Base-by-base conservation (phyloP, 177 flowering plant species). In the Vitis hybrid region DNA sequence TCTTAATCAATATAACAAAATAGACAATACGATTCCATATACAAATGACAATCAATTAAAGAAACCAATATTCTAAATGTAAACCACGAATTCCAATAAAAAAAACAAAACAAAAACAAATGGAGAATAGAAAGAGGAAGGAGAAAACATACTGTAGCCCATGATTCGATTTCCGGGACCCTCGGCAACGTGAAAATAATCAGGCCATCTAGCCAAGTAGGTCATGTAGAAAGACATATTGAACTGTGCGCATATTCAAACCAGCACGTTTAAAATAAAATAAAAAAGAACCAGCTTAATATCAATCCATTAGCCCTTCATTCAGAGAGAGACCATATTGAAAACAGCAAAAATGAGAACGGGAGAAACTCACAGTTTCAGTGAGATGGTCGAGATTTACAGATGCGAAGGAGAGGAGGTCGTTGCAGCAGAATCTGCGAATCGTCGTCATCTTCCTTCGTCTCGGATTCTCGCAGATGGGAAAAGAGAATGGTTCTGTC, bases 201-300 rank as follows among this genome's bases (percentile, higher is more conserved):
- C 98, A 2, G 99, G 98, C 98, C 98, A 95, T 73, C 98, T 78
- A 4, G 98, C 97, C 74, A 91, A 74, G 74, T 94, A 94, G 18
- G 97, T 91, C 97, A 95, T 90, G 79, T 95, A 95, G 81, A 95
- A 94, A 3, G 98, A 91, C 99, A 94, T 90, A 67, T 92, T 94
- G 84, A 94, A 95, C 98, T 94, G 89, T 63, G 66, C n/a, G 33
- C 52, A 55, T 33, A 26, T 16, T 4, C 5, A 51, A 20, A 13
- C 22, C 2, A 72, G 2, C 29, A 45, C 11, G 7, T 50, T 12
- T 13, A 29, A 50, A 51, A 39, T 18, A 26, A 33, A 33, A 33
- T 1, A 33, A 33, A 33, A 39, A 39, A 39, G 5, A 39, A 39
- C 19, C 22, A 45, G 52, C 52, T 7, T 22, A 7, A 3, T 16